Evolutionary conservation across 1,284 basidiomycete genomes (phyloP).

Genomic region (Rugosomyces carneus): DNA sequence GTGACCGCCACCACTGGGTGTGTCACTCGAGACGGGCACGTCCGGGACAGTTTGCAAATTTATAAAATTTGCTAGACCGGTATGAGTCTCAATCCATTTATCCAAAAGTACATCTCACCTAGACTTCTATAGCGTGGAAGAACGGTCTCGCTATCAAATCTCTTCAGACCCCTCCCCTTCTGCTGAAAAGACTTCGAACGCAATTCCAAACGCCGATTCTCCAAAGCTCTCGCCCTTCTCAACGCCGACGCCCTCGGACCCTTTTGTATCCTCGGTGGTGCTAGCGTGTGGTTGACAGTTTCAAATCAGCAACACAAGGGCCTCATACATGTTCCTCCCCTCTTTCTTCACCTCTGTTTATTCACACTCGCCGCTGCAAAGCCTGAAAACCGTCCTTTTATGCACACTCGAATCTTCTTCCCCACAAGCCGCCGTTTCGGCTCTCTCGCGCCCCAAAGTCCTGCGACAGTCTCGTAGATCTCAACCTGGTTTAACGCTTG

Average conservation of each 20-base stretch:
- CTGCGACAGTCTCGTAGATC: constrained; percentile 67
- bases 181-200: constrained; percentile 89
- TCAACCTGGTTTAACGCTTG: constrained; percentile 68
- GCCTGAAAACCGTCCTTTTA: constrained; percentile 70
- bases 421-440: constrained; percentile 60
- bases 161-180: constrained; percentile 86
- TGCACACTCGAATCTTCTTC: constrained; percentile 66
- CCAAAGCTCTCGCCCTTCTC: constrained; percentile 77
- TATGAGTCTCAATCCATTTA: constrained; percentile 25
- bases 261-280: constrained; percentile 41
- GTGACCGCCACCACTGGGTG: constrained; percentile 77
- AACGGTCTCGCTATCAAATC: constrained; percentile 67
- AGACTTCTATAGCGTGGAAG: constrained; percentile 68
- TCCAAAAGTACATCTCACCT: neutral
- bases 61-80: constrained; percentile 70
- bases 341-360: neutral
- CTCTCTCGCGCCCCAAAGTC: constrained; percentile 86
- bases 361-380: constrained; percentile 26
- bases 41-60: constrained; percentile 52
- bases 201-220: constrained; percentile 87
- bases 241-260: constrained; percentile 91
- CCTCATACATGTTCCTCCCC: constrained; percentile 34
- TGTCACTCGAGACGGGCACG: constrained; percentile 65
- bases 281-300: constrained; percentile 71
- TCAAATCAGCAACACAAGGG: constrained; percentile 70